A percentile compares a stretch with the other conserved stretches of the same genome.
These are phyloP conservation scores for Ephemerocybe angulata DNA, from an alignment of 768 basidiomycete genomes.

Conservation along the genomic window DNA sequence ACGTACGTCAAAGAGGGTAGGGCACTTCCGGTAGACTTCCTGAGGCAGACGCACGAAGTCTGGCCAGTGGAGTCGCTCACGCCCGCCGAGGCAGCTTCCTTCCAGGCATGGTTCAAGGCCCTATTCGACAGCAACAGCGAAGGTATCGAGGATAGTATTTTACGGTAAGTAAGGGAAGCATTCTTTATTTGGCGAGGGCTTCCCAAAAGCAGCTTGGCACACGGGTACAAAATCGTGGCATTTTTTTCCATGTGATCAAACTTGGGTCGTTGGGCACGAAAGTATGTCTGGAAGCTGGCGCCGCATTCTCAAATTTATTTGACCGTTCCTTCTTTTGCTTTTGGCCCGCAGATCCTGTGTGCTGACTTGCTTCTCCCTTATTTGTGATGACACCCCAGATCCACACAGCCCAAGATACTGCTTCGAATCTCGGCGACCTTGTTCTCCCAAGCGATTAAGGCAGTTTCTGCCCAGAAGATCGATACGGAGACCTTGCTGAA, in stretches of 20 bases:
- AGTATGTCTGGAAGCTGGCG: too few species aligned
- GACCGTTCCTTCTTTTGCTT: not conserved
- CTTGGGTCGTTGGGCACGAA: too few species aligned
- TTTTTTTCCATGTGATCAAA: not conserved
- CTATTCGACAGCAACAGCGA: slow-evolving; percentile 75
- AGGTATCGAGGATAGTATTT: slow-evolving; percentile 79
- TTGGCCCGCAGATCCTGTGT: not conserved
- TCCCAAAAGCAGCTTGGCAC: not conserved
- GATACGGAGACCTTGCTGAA: slow-evolving; percentile 67
- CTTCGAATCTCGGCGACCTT: slow-evolving; percentile 65
- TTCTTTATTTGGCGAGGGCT: not conserved
- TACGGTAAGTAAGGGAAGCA: slow-evolving; percentile 39
- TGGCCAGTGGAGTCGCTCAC: slow-evolving; percentile 39
- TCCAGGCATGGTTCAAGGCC: slow-evolving; percentile 67
- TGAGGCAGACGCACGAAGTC: slow-evolving; percentile 45
- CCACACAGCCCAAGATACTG: slow-evolving; percentile 66
- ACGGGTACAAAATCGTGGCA: not conserved
- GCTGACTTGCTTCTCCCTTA: not conserved
- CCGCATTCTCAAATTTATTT: not conserved
- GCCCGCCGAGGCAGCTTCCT: slow-evolving; percentile 40
- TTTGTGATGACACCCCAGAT: slow-evolving; percentile 33
- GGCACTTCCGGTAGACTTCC: slow-evolving; percentile 46
- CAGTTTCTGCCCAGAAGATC: slow-evolving; percentile 48
- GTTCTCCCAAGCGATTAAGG: slow-evolving; percentile 58
- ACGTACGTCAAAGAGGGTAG: slow-evolving; percentile 45